Conservation (phyloP, 148 eudicot genomes). For the Tetragonia tetragonoides region DNA sequence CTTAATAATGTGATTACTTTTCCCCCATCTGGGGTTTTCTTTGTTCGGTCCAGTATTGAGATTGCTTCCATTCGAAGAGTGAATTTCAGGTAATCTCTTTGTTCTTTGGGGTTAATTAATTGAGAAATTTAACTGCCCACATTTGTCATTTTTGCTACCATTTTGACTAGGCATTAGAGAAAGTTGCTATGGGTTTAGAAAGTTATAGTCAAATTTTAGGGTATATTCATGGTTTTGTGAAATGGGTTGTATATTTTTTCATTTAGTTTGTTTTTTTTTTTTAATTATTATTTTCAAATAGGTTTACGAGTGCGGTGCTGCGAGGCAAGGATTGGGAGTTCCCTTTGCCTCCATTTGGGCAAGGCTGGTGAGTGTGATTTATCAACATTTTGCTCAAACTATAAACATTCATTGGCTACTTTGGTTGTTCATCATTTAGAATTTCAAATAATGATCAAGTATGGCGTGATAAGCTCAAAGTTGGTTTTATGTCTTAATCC, state of each 20-base stretch:
- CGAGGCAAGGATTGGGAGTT: slow-evolving; percentile 82
- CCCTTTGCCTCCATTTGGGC: slow-evolving; percentile 93
- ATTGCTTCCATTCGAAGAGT: slow-evolving; percentile 73
- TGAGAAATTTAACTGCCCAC: background rate
- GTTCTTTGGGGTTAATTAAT: background rate
- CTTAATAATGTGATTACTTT: slow-evolving; percentile 87
- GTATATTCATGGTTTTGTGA: background rate
- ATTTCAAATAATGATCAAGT: background rate
- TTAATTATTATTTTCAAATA: slow-evolving; percentile 9
- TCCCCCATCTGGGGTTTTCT: slow-evolving; percentile 88
- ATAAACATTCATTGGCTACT: background rate
- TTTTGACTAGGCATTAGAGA: too few species aligned
- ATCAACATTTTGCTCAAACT: background rate
- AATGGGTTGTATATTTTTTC: background rate
- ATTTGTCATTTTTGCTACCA: too few species aligned
- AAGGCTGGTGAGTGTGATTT: slow-evolving; percentile 71
- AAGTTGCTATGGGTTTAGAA: too few species aligned
- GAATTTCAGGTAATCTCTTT: slow-evolving; percentile 58
- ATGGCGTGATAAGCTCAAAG: background rate
- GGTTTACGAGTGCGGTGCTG: slow-evolving; percentile 92
- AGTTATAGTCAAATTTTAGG: background rate
- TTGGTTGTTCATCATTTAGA: background rate
- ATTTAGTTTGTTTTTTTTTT: too few species aligned
- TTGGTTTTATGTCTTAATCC: background rate
- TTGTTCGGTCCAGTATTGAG: slow-evolving; percentile 73